phyloP scores from a whole-genome alignment of 164 flowering plant species.

The Aristolochia fimbriata region DNA sequence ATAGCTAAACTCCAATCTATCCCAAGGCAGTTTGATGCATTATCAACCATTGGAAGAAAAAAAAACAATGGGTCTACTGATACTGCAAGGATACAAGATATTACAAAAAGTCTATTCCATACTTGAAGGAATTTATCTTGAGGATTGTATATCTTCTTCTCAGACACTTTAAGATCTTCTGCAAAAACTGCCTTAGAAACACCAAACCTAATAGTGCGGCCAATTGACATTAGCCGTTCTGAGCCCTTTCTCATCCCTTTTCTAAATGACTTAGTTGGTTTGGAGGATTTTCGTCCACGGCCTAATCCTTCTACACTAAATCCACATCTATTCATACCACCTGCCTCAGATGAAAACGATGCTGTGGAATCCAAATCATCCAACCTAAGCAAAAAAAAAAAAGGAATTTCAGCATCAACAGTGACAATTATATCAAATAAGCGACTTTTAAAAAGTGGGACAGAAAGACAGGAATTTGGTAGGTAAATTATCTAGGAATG shows the following conservation, averaged over 20 bases:
- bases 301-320: conserved; percentile 50
- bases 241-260: conserved; percentile 77
- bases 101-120: conserved; percentile 82
- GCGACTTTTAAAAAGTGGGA: too few relatives aligned
- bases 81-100: conserved; percentile 72
- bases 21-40: conserved; percentile 39
- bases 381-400: conserved; percentile 38
- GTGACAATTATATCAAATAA: too few relatives aligned
- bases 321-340: conserved; percentile 51
- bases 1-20: conserved; percentile 53
- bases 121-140: conserved; percentile 70
- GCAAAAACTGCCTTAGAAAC: conserved; percentile 81
- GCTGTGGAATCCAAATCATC: conserved; percentile 71
- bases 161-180: conserved; percentile 70
- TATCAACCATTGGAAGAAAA: conserved; percentile 58
- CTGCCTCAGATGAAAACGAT: conserved; percentile 48
- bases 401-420: too few relatives aligned
- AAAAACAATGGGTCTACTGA: conserved; percentile 89
- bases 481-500: too few relatives aligned
- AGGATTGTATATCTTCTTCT: conserved; percentile 83
- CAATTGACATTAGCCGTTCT: conserved; percentile 81
- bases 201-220: conserved; percentile 74
- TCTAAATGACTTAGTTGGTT: conserved; percentile 55
- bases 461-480: too few relatives aligned
- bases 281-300: conserved; percentile 24